Evolutionary conservation across 1,139 yeast species (phyloP), one percentile per base, ranked within the genome.

Genomic region (Arxiozyma bovina): DNA sequence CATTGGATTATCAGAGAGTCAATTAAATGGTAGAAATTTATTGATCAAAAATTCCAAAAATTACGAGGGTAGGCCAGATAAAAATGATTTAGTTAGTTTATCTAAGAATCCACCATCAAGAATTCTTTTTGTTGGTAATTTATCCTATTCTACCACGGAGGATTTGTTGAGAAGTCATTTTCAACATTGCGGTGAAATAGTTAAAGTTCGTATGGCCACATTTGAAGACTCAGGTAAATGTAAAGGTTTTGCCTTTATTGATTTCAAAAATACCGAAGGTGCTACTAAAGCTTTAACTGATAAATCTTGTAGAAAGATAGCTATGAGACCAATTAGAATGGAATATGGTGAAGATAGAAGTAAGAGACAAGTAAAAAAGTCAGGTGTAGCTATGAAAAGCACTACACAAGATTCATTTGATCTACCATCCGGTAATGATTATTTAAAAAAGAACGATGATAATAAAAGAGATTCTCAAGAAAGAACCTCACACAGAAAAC

Each of bases 271-370:
- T 61, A 87, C 85, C 60, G 80, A 79, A 38, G 91, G 94, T 4
- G 91, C 97, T 47, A 87, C 95, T 0, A 76, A 77, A 48, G 98
- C 97, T 0, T 75, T 93, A 59, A 83, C 80, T 61, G 93, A 90
- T 59, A 48, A 48, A 42, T 42, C 45, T 22, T 82, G 90, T 58
- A 80, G 80, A 64, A 81, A 76, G 60, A 74, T 89, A 57, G 81
- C 87, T 57, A 87, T 86, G 58, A 78, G 97, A 66, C 82, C 83
- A 6, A 73, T 93, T 62, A 79, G 96, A 73, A 77, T 93, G 79
- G 98, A 93, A 70, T 93, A 75, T 63, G 99, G 99, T 61, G 96
- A 93, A 72, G 98, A 93, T 69, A 79, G 99, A 73, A 85, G 96
- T 45, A 85, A 87, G 71, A 79, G 95, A 68, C 61, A 69, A 66